These are phyloP conservation scores for Pyrenophora graminea DNA, from an alignment of 2,329 filamentous ascomycete species.

Conservation along the genomic window DNA sequence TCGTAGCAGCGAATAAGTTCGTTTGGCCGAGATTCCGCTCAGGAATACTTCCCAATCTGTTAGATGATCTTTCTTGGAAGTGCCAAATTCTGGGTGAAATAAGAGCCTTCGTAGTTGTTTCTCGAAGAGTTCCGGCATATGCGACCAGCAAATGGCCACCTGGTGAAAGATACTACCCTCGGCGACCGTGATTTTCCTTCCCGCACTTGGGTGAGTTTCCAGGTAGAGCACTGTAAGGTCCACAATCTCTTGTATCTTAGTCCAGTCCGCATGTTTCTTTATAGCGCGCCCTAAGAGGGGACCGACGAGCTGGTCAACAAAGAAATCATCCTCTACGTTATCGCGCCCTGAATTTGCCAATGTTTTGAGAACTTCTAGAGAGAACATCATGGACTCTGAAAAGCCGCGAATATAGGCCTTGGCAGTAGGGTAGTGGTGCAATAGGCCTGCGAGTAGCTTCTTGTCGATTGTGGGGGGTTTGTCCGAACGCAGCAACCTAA, in stretches of 20 bases:
- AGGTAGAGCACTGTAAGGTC: slow-evolving; percentile 24
- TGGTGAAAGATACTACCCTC: slow-evolving; percentile 23
- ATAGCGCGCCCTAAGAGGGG: slow-evolving; percentile 31
- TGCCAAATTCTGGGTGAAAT: slow-evolving; percentile 7
- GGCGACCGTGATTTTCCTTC: slow-evolving; percentile 6
- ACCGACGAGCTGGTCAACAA: slow-evolving; percentile 21
- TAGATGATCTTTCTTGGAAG: not conserved
- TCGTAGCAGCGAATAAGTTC: slow-evolving; percentile 25
- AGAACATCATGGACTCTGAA: slow-evolving; percentile 37
- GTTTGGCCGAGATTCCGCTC: slow-evolving; percentile 5
- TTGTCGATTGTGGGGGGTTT: not conserved
- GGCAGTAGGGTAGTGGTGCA: slow-evolving; percentile 16
- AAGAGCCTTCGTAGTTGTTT: slow-evolving; percentile 8
- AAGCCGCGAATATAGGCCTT: slow-evolving; percentile 12
- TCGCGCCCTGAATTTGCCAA: slow-evolving; percentile 6
- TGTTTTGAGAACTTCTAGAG: slow-evolving; percentile 20
- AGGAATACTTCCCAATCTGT: slow-evolving; percentile 10
- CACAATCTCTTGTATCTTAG: slow-evolving; percentile 20
- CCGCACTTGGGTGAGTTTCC: slow-evolving; percentile 11
- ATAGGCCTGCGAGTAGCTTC: slow-evolving; percentile 9
- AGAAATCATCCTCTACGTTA: slow-evolving; percentile 9
- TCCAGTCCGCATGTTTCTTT: slow-evolving; percentile 22
- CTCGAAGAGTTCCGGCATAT: slow-evolving; percentile 27
- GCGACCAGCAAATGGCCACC: slow-evolving; percentile 31
- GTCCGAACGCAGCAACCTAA: slow-evolving; percentile 13